Conservation (phyloP, 495 filamentous ascomycete species). For the Aspergillus bridgeri region DNA sequence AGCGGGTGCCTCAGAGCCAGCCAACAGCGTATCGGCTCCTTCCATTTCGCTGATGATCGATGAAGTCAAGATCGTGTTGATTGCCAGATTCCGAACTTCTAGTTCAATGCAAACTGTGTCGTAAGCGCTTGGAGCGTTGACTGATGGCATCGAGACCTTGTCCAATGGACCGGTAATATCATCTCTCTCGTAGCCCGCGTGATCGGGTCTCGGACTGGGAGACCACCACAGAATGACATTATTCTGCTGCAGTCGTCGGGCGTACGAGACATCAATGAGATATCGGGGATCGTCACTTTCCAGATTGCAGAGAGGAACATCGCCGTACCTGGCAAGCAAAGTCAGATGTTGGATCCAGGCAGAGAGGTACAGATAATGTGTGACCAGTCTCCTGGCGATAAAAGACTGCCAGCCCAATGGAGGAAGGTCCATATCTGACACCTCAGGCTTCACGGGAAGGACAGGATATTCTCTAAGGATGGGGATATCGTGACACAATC, state of each 20-base stretch:
- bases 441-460: conserved; percentile 73
- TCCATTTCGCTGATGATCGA: conserved; percentile 97
- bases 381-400: conserved; percentile 78
- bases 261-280: conserved; percentile 94
- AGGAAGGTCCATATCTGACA: conserved; percentile 80
- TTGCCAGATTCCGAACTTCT: conserved; percentile 88
- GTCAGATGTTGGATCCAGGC: conserved; percentile 88
- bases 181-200: conserved; percentile 94
- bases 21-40: conserved; percentile 62
- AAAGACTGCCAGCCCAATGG: conserved; percentile 93
- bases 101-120: conserved; percentile 96
- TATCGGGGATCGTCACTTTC: conserved; percentile 92
- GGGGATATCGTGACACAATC: conserved; percentile 81
- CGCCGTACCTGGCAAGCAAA: conserved; percentile 83
- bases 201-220: conserved; percentile 76
- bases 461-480: conserved; percentile 81
- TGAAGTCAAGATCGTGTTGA: conserved; percentile 96
- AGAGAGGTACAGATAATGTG: conserved; percentile 84
- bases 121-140: conserved; percentile 90
- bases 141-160: conserved; percentile 86
- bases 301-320: conserved; percentile 92
- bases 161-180: conserved; percentile 82
- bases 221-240: conserved; percentile 99
- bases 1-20: conserved; percentile 63
- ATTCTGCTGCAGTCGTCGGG: conserved; percentile 81